Evolutionary conservation across 2,329 filamentous ascomycete genomes (phyloP).

Genomic region (Aureobasidium pullulans): DNA sequence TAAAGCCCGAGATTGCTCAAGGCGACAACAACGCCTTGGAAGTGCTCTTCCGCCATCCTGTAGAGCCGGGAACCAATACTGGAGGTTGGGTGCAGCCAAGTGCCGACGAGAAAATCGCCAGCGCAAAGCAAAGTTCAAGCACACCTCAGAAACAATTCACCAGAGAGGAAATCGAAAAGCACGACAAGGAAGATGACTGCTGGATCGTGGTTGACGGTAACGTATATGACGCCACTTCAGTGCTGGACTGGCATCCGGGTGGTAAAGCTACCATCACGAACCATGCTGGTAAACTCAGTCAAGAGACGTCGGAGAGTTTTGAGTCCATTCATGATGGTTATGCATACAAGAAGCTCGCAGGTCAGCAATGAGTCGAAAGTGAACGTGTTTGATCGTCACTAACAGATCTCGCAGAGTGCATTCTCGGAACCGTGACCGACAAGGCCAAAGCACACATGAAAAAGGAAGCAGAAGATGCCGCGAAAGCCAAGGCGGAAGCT

Average conservation of each 20-base stretch:
- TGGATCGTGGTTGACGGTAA: conserved; percentile 49
- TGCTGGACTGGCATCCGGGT: conserved; percentile 44
- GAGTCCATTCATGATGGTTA: conserved; percentile 45
- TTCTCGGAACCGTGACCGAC: conserved; percentile 42
- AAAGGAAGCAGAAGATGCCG: conserved; percentile 34
- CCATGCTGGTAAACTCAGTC: conserved; percentile 44
- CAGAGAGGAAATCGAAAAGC: conserved; percentile 47
- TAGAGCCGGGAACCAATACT: conserved; percentile 32
- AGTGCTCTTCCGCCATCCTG: conserved; percentile 38
- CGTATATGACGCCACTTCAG: conserved; percentile 44
- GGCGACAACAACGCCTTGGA: conserved; percentile 28
- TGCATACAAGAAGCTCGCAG: conserved; percentile 43
- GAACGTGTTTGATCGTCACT: background rate
- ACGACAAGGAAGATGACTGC: conserved; percentile 41
- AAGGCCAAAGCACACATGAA: conserved; percentile 43
- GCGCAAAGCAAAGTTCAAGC: conserved; percentile 37
- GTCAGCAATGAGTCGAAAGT: conserved; percentile 17
- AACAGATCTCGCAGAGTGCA: conserved; percentile 36
- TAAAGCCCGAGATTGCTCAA: conserved; percentile 35
- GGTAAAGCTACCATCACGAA: conserved; percentile 42
- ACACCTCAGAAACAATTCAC: conserved; percentile 46
- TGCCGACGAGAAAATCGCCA: conserved; percentile 38
- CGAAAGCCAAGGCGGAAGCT: conserved; percentile 30
- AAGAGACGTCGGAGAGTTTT: conserved; percentile 44
- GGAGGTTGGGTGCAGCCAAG: conserved; percentile 46